phyloP scores from a whole-genome alignment of 179 eudicot species.

The Vitellaria paradoxa region DNA sequence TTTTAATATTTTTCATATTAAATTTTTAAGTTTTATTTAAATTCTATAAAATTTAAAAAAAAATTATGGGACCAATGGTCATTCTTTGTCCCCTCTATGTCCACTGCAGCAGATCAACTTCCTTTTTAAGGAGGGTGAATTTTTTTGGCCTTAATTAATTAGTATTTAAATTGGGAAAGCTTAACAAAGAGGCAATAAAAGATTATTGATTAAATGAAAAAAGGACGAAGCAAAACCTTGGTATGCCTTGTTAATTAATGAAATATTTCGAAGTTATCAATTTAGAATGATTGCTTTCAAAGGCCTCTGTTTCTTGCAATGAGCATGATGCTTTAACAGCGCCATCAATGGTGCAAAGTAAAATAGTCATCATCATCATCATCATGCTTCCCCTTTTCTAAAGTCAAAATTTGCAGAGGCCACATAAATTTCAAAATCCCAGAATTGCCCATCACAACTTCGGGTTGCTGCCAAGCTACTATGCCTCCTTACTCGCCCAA shows the following conservation, averaged over 20 bases:
- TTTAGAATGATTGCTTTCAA: slow-evolving; percentile 12
- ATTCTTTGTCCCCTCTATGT: too few species aligned
- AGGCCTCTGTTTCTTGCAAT: slow-evolving; percentile 5
- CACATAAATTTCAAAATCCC: slow-evolving; percentile 1
- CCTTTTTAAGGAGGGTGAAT: too few species aligned
- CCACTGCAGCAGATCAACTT: too few species aligned
- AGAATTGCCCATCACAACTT: background rate
- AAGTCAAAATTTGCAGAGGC: slow-evolving; percentile 12
- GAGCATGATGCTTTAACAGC: slow-evolving; percentile 5
- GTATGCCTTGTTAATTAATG: background rate
- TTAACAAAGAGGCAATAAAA: too few species aligned
- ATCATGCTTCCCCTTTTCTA: background rate
- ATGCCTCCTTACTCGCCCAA: background rate
- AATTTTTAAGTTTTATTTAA: too few species aligned
- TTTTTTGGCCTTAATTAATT: too few species aligned
- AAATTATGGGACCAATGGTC: too few species aligned
- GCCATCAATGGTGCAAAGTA: slow-evolving; percentile 11
- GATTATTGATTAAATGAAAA: background rate
- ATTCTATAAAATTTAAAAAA: too few species aligned
- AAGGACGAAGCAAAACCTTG: background rate
- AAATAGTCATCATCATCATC: background rate
- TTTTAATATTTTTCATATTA: too few species aligned
- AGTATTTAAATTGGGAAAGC: too few species aligned
- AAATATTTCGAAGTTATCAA: background rate
- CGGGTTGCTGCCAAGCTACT: too few species aligned